A percentile compares a stretch with the other conserved stretches of the same genome.
These are phyloP conservation scores for Trichosporon sp. DNA, from an alignment of 1,284 basidiomycete genomes.

Conservation along the genomic window DNA sequence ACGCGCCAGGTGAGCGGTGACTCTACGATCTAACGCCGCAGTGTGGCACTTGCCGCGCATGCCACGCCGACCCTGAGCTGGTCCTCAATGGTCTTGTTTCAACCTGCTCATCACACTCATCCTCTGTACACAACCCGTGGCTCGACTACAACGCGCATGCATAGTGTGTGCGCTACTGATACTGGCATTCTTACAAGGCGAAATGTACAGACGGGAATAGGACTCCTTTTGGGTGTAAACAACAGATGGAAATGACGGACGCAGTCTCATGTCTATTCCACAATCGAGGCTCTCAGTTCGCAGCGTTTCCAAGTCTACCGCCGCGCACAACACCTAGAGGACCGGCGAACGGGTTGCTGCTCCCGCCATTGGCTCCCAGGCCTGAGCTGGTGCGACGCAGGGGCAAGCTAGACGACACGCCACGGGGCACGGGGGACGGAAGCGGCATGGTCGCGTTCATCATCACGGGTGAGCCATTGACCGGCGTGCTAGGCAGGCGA, in stretches of 20 bases:
- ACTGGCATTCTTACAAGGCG: neutral
- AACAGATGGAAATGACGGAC: neutral
- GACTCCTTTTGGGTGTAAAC: neutral
- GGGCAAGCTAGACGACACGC: neutral
- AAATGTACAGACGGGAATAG: neutral
- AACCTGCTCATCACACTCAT: neutral
- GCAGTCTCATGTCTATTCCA: neutral
- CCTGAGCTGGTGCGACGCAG: conserved; percentile 24
- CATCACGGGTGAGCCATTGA: conserved; percentile 20
- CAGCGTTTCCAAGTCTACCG: neutral
- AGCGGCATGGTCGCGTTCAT: neutral
- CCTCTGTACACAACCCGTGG: neutral
- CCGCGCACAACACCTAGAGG: conserved; percentile 20
- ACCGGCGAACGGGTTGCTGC: conserved; percentile 28
- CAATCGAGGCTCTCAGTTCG: neutral
- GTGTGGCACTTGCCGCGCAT: conserved; percentile 7
- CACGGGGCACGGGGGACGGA: conserved; percentile 20
- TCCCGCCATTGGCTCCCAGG: neutral
- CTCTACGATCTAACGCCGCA: conserved; percentile 11
- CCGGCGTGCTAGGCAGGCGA: conserved; percentile 17
- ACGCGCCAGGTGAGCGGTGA: conserved; percentile 1
- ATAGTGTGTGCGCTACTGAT: neutral
- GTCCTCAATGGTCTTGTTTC: neutral
- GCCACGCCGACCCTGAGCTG: neutral
- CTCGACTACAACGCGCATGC: conserved; percentile 9